Base-by-base conservation (phyloP, 306 rosid species). In the Casuarina glauca region DNA sequence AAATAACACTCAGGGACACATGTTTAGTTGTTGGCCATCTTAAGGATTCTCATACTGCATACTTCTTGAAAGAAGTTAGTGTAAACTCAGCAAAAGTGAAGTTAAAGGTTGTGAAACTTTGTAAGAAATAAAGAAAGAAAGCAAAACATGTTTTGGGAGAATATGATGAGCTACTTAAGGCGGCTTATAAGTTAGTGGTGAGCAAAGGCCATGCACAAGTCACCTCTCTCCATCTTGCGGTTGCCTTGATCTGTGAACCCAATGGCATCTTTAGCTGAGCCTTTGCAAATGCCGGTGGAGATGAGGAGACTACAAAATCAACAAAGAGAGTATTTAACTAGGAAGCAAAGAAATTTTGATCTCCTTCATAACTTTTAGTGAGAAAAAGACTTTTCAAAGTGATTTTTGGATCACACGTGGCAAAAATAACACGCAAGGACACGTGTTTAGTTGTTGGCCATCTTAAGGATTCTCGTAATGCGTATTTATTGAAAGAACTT, bases 1-100 rank as follows among this genome's bases (percentile, higher is more conserved):
- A 94, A 51, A 94, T 90, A 62, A 62, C 87, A 0, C 84, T 89
- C 0, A 94, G 97, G 41, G 98, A 94, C 62, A 89, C 94, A 0
- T 97, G 92, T 52, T 84, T 94, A 49, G 98, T 97, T 0, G 97
- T 92, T 15, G 98, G 98, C 2, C 88, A 92, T 51, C 90, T 94
- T 2, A 97, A 92, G 69, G 98, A 94, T 83, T 89, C 97, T 41
- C 97, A 94, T 48, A 86, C 92, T 74, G 88, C 82, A 5, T 95
- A 91, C 3, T 78, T 94, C 87, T n/a, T 94, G 48, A 94, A 88
- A 75, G 97, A 94, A 81, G 91, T 97, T 10, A 96, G 97, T n/a
- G 78, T 94, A 39, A 70, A 92, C 0, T 1, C 83, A 0, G 89
- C 91, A 0, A 84, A 80, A 68, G 94, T 94, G 79, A 92, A 66